phyloP scores from a whole-genome alignment of 2,329 filamentous ascomycete genomes.

The Trichoderma guizhouense region DNA sequence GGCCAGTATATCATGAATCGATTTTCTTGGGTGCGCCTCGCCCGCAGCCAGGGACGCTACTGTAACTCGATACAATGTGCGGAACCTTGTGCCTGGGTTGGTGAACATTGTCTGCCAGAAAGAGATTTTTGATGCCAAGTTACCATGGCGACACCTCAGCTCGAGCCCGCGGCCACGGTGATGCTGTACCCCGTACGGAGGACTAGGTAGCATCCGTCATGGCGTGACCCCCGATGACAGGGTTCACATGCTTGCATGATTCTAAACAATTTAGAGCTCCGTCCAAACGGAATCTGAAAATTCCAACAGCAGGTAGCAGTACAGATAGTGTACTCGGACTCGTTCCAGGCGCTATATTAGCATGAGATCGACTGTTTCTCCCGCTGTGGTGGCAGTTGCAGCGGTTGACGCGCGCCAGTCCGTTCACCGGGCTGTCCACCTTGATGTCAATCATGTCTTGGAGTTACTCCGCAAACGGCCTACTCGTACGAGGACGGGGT shows the following conservation, averaged over 20 bases:
- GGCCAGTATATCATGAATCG: neutral
- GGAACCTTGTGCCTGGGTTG: neutral
- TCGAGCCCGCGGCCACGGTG: neutral
- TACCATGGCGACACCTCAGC: conserved; percentile 8
- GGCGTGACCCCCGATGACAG: conserved; percentile 1
- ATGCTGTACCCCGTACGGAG: neutral
- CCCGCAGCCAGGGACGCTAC: neutral
- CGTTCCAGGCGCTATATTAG: neutral
- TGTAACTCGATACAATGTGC: neutral
- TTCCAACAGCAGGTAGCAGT: neutral
- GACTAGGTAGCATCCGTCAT: conserved; percentile 3
- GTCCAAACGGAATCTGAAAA: neutral
- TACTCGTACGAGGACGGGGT: neutral
- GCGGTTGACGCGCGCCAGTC: conserved; percentile 1
- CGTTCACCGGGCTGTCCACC: neutral
- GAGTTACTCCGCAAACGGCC: neutral
- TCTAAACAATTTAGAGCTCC: neutral
- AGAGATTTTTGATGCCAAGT: neutral
- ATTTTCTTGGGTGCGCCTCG: neutral
- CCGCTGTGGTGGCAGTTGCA: neutral
- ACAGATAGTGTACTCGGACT: neutral
- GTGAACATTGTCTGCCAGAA: neutral
- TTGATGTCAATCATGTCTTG: neutral
- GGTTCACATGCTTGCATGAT: conserved; percentile 10
- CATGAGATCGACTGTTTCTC: neutral